Conservation (phyloP, 164 flowering plant genomes). For the Euptelea pleiosperma region DNA sequence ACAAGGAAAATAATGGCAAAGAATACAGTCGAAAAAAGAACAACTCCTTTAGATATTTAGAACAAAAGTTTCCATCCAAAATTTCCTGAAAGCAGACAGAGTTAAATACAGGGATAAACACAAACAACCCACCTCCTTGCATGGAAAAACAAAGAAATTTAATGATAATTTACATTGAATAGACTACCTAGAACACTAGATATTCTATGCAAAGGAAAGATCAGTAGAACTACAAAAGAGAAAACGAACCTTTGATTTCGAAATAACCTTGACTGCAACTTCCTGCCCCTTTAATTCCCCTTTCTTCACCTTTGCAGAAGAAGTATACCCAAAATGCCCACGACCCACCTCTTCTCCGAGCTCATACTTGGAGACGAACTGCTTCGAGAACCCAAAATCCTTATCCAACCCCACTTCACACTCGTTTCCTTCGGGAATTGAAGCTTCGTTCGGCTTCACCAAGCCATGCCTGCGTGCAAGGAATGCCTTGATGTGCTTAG, state of each 20-base stretch:
- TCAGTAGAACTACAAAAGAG: background rate
- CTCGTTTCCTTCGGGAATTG: conserved; percentile 83
- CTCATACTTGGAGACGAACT: conserved; percentile 67
- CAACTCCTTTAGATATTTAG: too few species aligned
- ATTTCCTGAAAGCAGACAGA: background rate
- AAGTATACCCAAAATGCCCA: conserved; percentile 94
- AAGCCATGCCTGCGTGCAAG: conserved; percentile 87
- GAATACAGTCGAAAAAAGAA: too few species aligned
- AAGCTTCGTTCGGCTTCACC: conserved; percentile 80
- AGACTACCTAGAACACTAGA: too few species aligned
- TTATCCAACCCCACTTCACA: conserved; percentile 67
- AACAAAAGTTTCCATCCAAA: too few species aligned
- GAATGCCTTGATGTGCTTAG: conserved; percentile 84
- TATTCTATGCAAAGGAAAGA: background rate
- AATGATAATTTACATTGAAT: background rate
- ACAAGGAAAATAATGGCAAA: too few species aligned
- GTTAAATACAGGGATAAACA: background rate
- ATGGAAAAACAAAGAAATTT: background rate
- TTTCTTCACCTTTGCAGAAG: conserved; percentile 72
- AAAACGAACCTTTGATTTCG: conserved; percentile 77
- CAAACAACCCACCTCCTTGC: background rate
- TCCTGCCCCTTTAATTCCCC: conserved; percentile 85
- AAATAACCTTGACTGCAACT: conserved; percentile 90
- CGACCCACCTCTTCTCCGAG: conserved; percentile 87
- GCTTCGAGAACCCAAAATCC: conserved; percentile 74